Evolutionary conservation across 1,284 basidiomycete species (phyloP).

Genomic region (Tilletiopsis washingtonensis): DNA sequence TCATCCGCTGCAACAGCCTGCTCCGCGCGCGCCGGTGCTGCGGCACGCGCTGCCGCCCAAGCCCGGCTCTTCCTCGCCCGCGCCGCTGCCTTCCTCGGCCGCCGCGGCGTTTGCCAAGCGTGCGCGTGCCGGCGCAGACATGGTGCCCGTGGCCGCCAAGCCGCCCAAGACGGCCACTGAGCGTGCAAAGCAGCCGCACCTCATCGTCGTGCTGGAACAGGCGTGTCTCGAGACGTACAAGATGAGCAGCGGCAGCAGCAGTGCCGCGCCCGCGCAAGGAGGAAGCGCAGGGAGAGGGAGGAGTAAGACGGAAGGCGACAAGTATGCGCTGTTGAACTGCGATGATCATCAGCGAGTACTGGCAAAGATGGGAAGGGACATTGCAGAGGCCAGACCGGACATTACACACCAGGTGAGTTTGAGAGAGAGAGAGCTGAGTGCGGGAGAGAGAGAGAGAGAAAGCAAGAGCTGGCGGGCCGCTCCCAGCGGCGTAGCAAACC

Average conservation of each 20-base stretch:
- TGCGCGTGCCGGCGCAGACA: constrained; percentile 30
- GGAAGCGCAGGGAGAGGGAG: background rate
- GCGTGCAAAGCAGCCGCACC: constrained; percentile 30
- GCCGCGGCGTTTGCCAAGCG: constrained; percentile 24
- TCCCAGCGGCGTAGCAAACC: no score
- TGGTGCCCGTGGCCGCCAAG: constrained; percentile 42
- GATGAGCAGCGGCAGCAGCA: constrained; percentile 53
- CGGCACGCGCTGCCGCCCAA: constrained; percentile 32
- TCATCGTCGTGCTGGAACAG: constrained; percentile 85
- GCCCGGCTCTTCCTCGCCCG: constrained; percentile 14
- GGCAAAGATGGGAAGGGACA: constrained; percentile 94
- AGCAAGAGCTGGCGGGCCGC: no score
- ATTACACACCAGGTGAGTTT: constrained; percentile 89
- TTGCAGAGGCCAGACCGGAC: constrained; percentile 93
- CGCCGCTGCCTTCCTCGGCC: constrained; percentile 3
- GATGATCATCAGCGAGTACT: constrained; percentile 98
- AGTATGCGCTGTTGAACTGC: constrained; percentile 95
- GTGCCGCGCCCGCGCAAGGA: background rate
- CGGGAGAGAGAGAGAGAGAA: no score
- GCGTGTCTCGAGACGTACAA: constrained; percentile 95
- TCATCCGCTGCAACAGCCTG: no score
- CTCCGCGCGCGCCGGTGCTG: constrained; percentile 7
- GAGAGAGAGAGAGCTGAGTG: background rate
- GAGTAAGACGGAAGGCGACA: constrained; percentile 53
- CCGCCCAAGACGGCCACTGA: constrained; percentile 40